Conservation (phyloP, 1,284 basidiomycete species). For the Inonotus hispidus region DNA sequence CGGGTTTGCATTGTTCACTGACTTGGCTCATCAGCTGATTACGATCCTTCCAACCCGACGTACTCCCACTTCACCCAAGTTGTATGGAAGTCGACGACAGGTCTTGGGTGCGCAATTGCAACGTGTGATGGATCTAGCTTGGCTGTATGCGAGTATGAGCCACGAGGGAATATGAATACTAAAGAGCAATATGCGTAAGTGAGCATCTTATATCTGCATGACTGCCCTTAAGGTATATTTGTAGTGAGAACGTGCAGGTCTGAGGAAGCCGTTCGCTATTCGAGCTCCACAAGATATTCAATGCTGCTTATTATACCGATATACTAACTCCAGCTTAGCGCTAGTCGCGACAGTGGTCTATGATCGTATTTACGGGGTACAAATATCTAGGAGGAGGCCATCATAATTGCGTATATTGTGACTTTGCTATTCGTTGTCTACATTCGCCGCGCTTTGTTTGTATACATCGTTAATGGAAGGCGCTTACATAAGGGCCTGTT, state of each 20-base stretch:
- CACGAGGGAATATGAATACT: constrained; percentile 62
- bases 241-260: constrained; percentile 18
- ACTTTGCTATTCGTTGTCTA: no score
- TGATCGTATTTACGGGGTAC: background rate
- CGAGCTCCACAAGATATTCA: background rate
- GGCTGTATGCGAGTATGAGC: constrained; percentile 63
- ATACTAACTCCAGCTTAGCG: background rate
- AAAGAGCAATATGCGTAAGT: constrained; percentile 57
- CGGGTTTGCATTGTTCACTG: constrained; percentile 6
- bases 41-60: constrained; percentile 22
- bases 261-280: background rate
- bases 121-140: constrained; percentile 42
- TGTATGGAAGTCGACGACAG: constrained; percentile 27
- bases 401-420: no score
- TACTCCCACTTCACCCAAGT: constrained; percentile 28
- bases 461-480: no score
- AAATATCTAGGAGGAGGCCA: no score
- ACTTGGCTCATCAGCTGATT: constrained; percentile 12
- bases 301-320: background rate
- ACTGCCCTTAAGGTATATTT: background rate
- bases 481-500: no score
- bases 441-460: no score
- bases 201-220: background rate
- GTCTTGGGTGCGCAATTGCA: constrained; percentile 24
- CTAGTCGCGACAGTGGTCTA: background rate